Evolutionary conservation across 768 basidiomycete genomes (phyloP), one percentile per base, ranked within the genome.

Genomic region (Scleroderma citrinum): DNA sequence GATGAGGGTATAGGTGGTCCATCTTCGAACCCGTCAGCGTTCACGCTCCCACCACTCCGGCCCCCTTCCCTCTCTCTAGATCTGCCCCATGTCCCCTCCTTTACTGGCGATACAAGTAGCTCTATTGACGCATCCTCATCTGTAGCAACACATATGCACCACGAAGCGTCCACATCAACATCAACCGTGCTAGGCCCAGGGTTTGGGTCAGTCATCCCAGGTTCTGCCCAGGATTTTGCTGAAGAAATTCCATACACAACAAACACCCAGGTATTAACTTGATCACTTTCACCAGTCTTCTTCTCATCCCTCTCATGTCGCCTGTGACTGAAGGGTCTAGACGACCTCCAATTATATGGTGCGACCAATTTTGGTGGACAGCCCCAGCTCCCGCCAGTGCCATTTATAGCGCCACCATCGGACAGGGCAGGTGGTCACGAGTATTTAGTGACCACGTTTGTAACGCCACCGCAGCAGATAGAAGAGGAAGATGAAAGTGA

Each of bases 211-310:
- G 39, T 46, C 38, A n/a, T 51, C 14, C 40, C 56, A 40, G 39
- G 50, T 43, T 16, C 55, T 14, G 43, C 45, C 30, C 29, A 57
- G 12, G 47, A 36, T 34, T 50, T 54, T 24, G 47, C 32, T 20
- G 48, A 53, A 30, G 40, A 42, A 13, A 44, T 40, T 29, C 32
- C 57, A 47, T 55, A 54, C 43, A 49, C 47, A 46, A 55, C 59
- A 46, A 54, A 49, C 56, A 63, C 50, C 56, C 61, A 65, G 64
- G 64, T 65, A 65, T 63, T 60, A 38, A 50, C 52, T 60, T 54
- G 54, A 55, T 62, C 54, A 50, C 53, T 44, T 10, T 53, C 39
- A 35, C 49, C 40, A 40, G 29, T 55, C 60, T 45, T 54, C 44
- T 53, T 42, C 40, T 42, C 40, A 42, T 49, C 54, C 38, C 48